Percentiles rank a stretch among this genome's conserved stretches.
These are phyloP conservation scores for Amesomyces nigricolor DNA, from an alignment of 2,329 filamentous ascomycete genomes.

Conservation along the genomic window DNA sequence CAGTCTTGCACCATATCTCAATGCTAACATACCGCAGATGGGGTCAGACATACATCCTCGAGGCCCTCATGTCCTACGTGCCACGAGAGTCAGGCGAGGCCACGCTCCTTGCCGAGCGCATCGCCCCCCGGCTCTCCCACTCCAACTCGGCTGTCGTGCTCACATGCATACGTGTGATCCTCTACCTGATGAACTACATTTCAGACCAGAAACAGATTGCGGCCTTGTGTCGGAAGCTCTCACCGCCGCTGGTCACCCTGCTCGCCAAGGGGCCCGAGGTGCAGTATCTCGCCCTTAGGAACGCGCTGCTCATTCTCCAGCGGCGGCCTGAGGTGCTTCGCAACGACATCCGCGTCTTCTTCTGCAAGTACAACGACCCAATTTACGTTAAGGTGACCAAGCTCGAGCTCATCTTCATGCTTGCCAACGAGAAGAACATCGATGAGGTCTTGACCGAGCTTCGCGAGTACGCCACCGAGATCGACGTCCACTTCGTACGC, in stretches of 20 bases:
- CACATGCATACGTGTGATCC: constrained; percentile 90
- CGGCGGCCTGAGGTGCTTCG: constrained; percentile 85
- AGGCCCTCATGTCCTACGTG: constrained; percentile 96
- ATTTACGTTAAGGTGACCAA: constrained; percentile 99
- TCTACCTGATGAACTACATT: constrained; percentile 99
- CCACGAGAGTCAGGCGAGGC: constrained; percentile 88
- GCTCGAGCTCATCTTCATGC: constrained; percentile 97
- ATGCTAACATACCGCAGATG: constrained; percentile 53
- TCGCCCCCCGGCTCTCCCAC: constrained; percentile 91
- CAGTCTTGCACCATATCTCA: background rate
- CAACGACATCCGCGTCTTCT: constrained; percentile 97
- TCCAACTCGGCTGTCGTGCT: constrained; percentile 95
- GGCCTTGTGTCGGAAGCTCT: constrained; percentile 83
- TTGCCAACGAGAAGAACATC: constrained; percentile 92
- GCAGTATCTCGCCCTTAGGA: constrained; percentile 92
- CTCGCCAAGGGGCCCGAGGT: constrained; percentile 95
- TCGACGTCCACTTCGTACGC: constrained; percentile 96
- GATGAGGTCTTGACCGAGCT: constrained; percentile 90
- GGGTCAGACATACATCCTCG: constrained; percentile 97
- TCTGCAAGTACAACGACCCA: constrained; percentile 99
- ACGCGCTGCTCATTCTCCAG: constrained; percentile 90
- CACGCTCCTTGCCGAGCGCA: constrained; percentile 82
- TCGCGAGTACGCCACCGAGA: constrained; percentile 94
- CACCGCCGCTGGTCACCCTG: constrained; percentile 87
- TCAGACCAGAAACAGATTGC: constrained; percentile 83